A percentile compares a stretch with the other conserved stretches of the same genome.
These are phyloP conservation scores for Linnemannia exigua DNA, from an alignment of 192 early-diverging fungal genomes.

Conservation along the genomic window DNA sequence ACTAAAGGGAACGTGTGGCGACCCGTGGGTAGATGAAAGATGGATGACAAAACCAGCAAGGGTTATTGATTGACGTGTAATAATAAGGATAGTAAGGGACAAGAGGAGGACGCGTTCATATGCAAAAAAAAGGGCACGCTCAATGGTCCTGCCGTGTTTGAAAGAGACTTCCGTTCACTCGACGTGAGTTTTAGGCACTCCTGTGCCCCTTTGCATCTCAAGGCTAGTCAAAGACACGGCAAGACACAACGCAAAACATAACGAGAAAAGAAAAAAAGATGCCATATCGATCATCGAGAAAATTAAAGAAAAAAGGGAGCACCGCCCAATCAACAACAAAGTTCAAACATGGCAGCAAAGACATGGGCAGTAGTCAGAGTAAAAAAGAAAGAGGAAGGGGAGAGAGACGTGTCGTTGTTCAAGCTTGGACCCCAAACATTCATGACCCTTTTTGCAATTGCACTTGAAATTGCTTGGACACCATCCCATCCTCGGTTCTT, in stretches of 20 bases:
- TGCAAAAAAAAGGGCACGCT: not conserved
- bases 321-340: conserved; percentile 1
- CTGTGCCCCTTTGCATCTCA: not conserved
- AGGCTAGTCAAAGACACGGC: not conserved
- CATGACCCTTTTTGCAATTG: not conserved
- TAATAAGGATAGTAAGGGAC: too few relatives aligned
- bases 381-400: not conserved
- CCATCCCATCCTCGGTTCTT: not conserved
- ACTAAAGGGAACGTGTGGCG: too few relatives aligned
- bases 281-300: not conserved
- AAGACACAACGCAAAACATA: not conserved
- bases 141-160: not conserved
- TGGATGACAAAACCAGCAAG: too few relatives aligned
- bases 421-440: conserved; percentile 2
- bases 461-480: not conserved
- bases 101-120: not conserved
- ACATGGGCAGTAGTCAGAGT: not conserved
- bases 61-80: too few relatives aligned
- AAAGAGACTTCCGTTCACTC: not conserved
- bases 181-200: not conserved
- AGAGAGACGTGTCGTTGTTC: not conserved
- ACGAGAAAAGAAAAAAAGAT: not conserved
- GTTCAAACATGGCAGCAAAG: not conserved
- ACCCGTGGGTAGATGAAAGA: too few relatives aligned
- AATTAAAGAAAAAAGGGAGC: not conserved